A percentile compares a stretch with the other conserved stretches of the same genome.
Conservation (phyloP, 2,329 filamentous ascomycete species). For the Hypomyces rosellus region DNA sequence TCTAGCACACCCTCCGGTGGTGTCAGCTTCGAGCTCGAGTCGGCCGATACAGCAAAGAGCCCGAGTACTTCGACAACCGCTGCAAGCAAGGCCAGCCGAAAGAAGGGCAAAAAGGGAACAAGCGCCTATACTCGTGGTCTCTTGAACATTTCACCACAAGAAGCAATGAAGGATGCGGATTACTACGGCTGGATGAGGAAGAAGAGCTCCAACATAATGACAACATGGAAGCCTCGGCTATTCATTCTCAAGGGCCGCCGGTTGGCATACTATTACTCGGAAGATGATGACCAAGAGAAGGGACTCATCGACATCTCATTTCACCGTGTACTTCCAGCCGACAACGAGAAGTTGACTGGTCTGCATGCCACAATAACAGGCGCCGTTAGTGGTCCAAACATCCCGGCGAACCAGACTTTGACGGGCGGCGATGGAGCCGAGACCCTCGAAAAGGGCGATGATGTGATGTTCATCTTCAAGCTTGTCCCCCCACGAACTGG, state of each 20-base stretch:
- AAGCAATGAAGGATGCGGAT: constrained; percentile 81
- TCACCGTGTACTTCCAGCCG: constrained; percentile 90
- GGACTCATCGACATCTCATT: constrained; percentile 97
- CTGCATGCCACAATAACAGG: constrained; percentile 89
- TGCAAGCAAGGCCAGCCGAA: constrained; percentile 43
- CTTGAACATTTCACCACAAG: constrained; percentile 70
- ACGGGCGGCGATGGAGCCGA: constrained; percentile 37
- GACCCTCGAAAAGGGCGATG: constrained; percentile 44
- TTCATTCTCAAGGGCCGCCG: constrained; percentile 90
- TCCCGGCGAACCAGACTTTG: constrained; percentile 48
- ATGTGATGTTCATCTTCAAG: constrained; percentile 95
- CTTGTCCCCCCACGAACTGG: constrained; percentile 85
- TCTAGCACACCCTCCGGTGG: constrained; percentile 63
- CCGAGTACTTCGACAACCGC: constrained; percentile 43
- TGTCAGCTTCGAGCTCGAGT: constrained; percentile 73
- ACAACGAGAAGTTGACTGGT: constrained; percentile 83
- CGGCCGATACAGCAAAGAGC: constrained; percentile 57
- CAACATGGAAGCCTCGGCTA: constrained; percentile 94
- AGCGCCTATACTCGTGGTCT: constrained; percentile 88
- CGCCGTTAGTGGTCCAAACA: constrained; percentile 48
- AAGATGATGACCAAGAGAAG: constrained; percentile 86
- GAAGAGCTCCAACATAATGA: constrained; percentile 92
- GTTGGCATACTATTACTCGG: constrained; percentile 92
- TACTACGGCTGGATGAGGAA: constrained; percentile 99
- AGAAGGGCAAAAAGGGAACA: constrained; percentile 88